Percentiles rank a stretch among this genome's conserved stretches.
These are phyloP conservation scores for Leishmania gerbilli DNA, from an alignment of 208 protist species.

Conservation along the genomic window DNA sequence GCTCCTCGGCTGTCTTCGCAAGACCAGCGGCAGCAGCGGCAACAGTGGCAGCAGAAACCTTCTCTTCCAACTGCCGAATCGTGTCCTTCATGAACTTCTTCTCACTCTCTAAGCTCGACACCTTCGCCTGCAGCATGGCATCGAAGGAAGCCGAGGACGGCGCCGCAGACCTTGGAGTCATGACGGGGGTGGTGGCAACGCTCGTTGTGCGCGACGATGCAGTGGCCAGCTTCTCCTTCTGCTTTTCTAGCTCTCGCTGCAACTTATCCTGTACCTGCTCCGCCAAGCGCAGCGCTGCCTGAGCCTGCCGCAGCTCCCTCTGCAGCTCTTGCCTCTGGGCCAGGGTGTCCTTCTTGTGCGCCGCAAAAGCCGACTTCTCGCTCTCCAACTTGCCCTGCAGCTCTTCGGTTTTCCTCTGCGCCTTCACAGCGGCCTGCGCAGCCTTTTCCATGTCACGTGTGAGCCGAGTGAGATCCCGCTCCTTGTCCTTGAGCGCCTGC, in stretches of 20 bases:
- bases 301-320: constrained; percentile 23
- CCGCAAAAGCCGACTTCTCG: constrained; percentile 18
- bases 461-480: constrained; percentile 10
- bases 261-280: constrained; percentile 22
- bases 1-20: neutral
- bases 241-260: constrained; percentile 33
- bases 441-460: constrained; percentile 2
- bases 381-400: constrained; percentile 13
- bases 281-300: neutral
- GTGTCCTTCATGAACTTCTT: constrained; percentile 3
- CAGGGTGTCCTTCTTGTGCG: constrained; percentile 4
- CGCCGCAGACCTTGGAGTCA: constrained; percentile 5
- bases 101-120: constrained; percentile 16
- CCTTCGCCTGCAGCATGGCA: constrained; percentile 1
- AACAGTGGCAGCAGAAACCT: neutral
- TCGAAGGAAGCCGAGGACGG: neutral
- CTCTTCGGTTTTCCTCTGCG: constrained; percentile 12
- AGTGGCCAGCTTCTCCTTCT: neutral
- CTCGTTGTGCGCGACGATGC: constrained; percentile 4
- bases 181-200: neutral
- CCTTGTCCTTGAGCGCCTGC: constrained; percentile 18
- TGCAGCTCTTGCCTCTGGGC: constrained; percentile 7
- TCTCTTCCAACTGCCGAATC: constrained; percentile 22
- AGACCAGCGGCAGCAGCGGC: constrained; percentile 3
- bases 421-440: constrained; percentile 10